Conservation (phyloP, 148 eudicot genomes). For the Camellia sinensis region DNA sequence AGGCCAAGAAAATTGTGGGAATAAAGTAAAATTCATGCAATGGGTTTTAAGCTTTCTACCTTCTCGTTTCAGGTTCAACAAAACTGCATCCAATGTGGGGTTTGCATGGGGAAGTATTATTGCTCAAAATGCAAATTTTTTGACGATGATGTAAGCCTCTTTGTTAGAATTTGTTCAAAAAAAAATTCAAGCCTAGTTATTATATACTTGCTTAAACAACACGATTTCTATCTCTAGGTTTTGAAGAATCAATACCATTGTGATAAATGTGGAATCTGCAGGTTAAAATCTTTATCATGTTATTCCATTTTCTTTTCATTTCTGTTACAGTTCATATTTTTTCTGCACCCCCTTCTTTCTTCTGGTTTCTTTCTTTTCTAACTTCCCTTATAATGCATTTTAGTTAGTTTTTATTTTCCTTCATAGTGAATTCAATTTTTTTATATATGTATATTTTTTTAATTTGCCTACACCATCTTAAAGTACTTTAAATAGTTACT, state of each 20-base stretch:
- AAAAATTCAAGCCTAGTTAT: neutral
- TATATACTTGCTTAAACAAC: conserved; percentile 8
- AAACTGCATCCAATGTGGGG: conserved; percentile 54
- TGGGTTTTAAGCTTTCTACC: neutral
- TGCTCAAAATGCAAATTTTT: conserved; percentile 64
- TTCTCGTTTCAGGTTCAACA: conserved; percentile 56
- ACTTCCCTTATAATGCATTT: neutral
- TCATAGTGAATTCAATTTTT: neutral
- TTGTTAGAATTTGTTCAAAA: neutral
- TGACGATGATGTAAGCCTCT: conserved; percentile 63
- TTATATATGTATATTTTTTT: neutral
- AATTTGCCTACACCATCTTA: neutral
- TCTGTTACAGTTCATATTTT: neutral
- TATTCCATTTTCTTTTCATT: neutral
- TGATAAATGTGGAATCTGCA: conserved; percentile 82
- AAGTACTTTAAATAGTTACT: neutral
- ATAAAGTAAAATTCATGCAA: neutral
- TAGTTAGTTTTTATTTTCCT: neutral
- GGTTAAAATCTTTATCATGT: conserved; percentile 29
- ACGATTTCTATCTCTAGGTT: conserved; percentile 29
- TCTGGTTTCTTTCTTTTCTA: neutral
- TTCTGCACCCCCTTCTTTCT: neutral
- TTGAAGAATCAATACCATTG: conserved; percentile 81
- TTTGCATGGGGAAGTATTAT: conserved; percentile 69
- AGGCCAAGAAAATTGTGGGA: neutral